These are phyloP conservation scores for Pseudozyma pruni DNA, from an alignment of 1,284 basidiomycete genomes.

Conservation along the genomic window DNA sequence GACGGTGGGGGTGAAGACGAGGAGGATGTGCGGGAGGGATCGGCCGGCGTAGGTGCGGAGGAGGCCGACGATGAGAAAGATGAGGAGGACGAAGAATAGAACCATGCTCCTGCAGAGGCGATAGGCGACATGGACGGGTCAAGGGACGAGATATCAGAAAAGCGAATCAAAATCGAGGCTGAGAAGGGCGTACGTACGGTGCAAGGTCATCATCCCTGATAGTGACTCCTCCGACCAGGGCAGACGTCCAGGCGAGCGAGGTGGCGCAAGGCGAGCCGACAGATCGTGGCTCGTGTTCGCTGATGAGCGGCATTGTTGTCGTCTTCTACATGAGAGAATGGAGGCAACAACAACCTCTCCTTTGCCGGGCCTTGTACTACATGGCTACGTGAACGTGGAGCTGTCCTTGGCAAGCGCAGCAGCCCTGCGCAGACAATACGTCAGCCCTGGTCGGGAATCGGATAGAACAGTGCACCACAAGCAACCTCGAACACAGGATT, in stretches of 20 bases:
- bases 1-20: constrained; percentile 22
- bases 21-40: constrained; percentile 9
- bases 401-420: no score
- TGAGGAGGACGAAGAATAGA: constrained; percentile 27
- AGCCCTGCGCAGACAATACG: no score
- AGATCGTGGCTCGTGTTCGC: neutral
- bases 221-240: constrained; percentile 38
- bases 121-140: neutral
- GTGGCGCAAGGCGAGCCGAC: constrained; percentile 13
- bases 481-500: no score
- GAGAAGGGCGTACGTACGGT: constrained; percentile 18
- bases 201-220: constrained; percentile 29
- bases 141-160: no score
- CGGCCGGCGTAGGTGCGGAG: constrained; percentile 16
- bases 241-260: constrained; percentile 29
- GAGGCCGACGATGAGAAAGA: constrained; percentile 21
- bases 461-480: no score
- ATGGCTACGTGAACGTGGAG: no score
- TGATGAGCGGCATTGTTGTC: neutral
- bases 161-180: neutral
- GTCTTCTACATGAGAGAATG: neutral
- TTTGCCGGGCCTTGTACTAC: no score
- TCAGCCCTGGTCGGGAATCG: no score
- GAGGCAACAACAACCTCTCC: no score
- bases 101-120: constrained; percentile 23